phyloP scores from a whole-genome alignment of 2,329 filamentous ascomycete species.

The Colletotrichum simmondsii region DNA sequence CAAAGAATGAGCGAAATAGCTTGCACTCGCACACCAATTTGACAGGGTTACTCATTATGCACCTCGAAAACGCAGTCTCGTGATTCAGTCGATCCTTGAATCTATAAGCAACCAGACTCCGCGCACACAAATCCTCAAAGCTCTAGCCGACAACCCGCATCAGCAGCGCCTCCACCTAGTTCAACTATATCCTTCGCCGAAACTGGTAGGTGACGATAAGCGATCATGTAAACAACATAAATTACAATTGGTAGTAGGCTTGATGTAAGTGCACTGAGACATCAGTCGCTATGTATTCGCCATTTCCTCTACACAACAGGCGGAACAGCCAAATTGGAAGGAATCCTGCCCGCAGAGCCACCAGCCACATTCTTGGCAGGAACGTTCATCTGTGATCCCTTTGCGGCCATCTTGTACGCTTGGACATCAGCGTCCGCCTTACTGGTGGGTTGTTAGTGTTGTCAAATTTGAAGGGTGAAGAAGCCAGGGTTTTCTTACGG shows the following conservation, averaged over 20 bases:
- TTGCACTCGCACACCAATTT: too few species aligned
- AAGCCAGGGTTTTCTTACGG: constrained; percentile 43
- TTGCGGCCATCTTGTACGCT: constrained; percentile 15
- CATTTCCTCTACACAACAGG: not conserved
- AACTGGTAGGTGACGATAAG: not conserved
- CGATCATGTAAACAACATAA: not conserved
- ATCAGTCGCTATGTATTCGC: not conserved
- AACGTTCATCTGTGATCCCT: constrained; percentile 12
- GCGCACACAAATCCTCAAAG: not conserved
- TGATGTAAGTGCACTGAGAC: not conserved
- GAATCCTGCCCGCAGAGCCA: constrained; percentile 16
- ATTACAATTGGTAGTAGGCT: not conserved
- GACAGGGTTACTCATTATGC: too few species aligned
- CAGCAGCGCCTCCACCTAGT: not conserved
- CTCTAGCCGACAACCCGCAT: constrained; percentile 5
- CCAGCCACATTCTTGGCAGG: constrained; percentile 29
- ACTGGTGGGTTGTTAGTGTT: not conserved
- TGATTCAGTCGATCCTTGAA: not conserved
- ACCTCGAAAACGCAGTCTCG: not conserved
- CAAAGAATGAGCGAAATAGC: too few species aligned
- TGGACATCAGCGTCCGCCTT: constrained; percentile 28
- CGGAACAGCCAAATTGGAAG: constrained; percentile 9
- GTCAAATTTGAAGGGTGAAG: not conserved
- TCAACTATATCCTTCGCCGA: not conserved
- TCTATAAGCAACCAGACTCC: not conserved